Evolutionary conservation across 495 filamentous ascomycete genomes (phyloP).

Genomic region (Usnea hakonensis): DNA sequence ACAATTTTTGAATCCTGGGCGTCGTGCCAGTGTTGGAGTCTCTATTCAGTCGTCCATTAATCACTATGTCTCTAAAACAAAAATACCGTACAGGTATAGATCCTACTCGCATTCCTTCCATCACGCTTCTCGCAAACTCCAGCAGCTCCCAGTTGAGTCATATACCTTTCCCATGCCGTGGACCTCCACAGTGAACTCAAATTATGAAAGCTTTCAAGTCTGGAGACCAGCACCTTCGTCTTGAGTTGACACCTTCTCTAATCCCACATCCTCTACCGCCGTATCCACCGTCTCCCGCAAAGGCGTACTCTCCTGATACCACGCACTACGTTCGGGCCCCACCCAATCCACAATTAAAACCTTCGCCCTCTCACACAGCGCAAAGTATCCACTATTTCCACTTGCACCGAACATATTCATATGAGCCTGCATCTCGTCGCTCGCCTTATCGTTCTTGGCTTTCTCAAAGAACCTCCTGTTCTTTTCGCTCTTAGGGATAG

Average conservation of each 20-base stretch:
- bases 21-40: background rate
- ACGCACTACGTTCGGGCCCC: conserved; percentile 22
- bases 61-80: background rate
- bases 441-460: conserved; percentile 62
- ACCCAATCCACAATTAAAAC: conserved; percentile 47
- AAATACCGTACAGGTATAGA: background rate
- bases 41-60: background rate
- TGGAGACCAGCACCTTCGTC: background rate
- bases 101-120: background rate
- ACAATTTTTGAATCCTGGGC: background rate
- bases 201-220: background rate
- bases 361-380: conserved; percentile 58
- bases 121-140: background rate
- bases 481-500: conserved; percentile 55
- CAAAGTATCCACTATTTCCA: conserved; percentile 71
- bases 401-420: conserved; percentile 78
- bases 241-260: conserved; percentile 11
- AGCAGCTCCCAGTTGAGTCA: background rate
- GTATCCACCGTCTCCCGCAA: conserved; percentile 8
- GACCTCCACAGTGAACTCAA: background rate
- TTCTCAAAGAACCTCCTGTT: conserved; percentile 30
- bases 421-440: conserved; percentile 76
- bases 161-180: background rate
- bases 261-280: conserved; percentile 16
- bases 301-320: conserved; percentile 12